Evolutionary conservation across 495 filamentous ascomycete genomes (phyloP).

Genomic region (Podospora anserina): DNA sequence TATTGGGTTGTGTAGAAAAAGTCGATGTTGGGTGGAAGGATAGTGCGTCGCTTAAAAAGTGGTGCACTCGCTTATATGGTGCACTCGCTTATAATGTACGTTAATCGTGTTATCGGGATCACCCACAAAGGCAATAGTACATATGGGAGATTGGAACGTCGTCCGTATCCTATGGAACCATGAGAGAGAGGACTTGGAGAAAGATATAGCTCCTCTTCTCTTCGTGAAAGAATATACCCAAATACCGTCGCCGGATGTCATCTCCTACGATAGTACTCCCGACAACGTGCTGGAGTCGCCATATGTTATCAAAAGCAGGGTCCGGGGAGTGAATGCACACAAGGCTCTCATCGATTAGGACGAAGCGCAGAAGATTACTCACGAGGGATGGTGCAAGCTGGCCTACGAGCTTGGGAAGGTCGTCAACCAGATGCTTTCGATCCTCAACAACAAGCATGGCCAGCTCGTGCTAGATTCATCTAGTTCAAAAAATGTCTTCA

Average conservation of each 20-base stretch:
- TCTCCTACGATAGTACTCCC: background rate
- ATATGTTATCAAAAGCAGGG: conserved; percentile 2
- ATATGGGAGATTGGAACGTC: background rate
- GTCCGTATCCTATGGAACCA: conserved; percentile 8
- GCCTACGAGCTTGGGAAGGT: background rate
- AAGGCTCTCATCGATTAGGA: background rate
- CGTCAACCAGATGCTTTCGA: background rate
- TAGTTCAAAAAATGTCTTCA: background rate
- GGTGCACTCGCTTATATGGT: too few species aligned
- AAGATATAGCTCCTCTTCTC: conserved; percentile 1
- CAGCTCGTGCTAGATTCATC: background rate
- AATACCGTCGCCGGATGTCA: background rate
- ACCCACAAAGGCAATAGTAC: background rate
- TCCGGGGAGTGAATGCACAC: background rate
- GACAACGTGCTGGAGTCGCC: conserved; percentile 3
- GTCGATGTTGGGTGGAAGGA: too few species aligned
- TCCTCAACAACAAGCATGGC: background rate
- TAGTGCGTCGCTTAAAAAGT: too few species aligned
- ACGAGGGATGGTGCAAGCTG: background rate
- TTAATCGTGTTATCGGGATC: conserved; percentile 12
- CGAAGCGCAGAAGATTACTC: background rate
- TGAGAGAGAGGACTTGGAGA: background rate
- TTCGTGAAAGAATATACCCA: conserved; percentile 4
- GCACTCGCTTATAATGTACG: too few species aligned
- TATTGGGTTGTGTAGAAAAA: too few species aligned